These are phyloP conservation scores for Boehmeria nivea DNA, from an alignment of 306 rosid genomes.

Conservation along the genomic window DNA sequence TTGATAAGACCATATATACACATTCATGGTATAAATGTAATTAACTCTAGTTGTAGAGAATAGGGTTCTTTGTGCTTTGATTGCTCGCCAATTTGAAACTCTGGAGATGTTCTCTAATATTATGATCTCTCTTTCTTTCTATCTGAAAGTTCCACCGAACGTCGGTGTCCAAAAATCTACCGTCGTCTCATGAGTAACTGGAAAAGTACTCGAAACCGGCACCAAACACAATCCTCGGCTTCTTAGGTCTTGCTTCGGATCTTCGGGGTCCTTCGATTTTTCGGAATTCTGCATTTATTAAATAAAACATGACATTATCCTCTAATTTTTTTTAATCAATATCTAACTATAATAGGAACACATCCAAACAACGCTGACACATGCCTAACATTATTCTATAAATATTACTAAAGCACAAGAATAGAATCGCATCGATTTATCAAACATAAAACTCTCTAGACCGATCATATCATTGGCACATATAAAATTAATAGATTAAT, in stretches of 20 bases:
- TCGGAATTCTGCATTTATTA: slow-evolving; percentile 46
- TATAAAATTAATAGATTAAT: too few species aligned
- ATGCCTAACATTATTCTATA: too few species aligned
- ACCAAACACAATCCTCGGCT: slow-evolving; percentile 93
- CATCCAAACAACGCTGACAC: too few species aligned
- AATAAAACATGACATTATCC: not conserved
- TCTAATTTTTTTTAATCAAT: too few species aligned
- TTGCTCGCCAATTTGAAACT: not conserved
- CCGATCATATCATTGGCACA: too few species aligned
- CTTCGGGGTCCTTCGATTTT: slow-evolving; percentile 63
- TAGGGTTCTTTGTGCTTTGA: slow-evolving; percentile 7
- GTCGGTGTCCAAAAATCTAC: slow-evolving; percentile 98
- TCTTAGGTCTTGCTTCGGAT: slow-evolving; percentile 79
- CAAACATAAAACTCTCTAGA: too few species aligned
- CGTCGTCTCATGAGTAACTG: slow-evolving; percentile 76
- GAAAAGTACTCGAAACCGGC: slow-evolving; percentile 88
- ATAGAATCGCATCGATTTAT: too few species aligned
- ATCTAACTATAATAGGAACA: too few species aligned
- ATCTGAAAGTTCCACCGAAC: slow-evolving; percentile 80
- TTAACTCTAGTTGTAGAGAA: slow-evolving; percentile 24
- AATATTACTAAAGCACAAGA: too few species aligned
- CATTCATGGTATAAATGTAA: slow-evolving; percentile 7
- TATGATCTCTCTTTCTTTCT: slow-evolving; percentile 15
- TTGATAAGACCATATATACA: slow-evolving; percentile 40
- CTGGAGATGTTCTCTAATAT: not conserved